Conservation (phyloP, 2,329 filamentous ascomycete species). For the Trichoderma citrinoviride region DNA sequence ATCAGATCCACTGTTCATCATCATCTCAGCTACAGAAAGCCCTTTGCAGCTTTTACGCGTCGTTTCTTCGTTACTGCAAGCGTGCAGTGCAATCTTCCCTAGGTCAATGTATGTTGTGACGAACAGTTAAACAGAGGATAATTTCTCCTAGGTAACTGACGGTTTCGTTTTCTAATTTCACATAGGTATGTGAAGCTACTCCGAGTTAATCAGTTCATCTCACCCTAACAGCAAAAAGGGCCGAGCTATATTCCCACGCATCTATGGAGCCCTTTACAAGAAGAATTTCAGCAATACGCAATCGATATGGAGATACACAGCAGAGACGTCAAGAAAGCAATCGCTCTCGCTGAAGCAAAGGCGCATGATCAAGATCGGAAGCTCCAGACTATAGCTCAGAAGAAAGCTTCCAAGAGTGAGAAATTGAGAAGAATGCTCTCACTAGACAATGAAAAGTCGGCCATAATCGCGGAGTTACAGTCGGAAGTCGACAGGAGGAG, state of each 20-base stretch:
- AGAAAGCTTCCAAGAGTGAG: neutral
- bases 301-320: neutral
- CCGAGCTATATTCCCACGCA: slow-evolving; percentile 15
- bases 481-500: neutral
- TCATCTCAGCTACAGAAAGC: slow-evolving; percentile 36
- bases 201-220: no score
- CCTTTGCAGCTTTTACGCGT: slow-evolving; percentile 37
- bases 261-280: slow-evolving; percentile 31
- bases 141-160: no score
- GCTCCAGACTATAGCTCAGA: slow-evolving; percentile 15
- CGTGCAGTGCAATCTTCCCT: slow-evolving; percentile 31
- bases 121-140: no score
- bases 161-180: no score
- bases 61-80: slow-evolving; percentile 37
- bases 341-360: neutral
- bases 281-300: slow-evolving; percentile 28
- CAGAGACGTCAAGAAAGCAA: neutral
- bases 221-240: neutral
- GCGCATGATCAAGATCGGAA: neutral
- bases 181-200: no score
- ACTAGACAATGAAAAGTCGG: neutral
- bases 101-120: slow-evolving; percentile 27
- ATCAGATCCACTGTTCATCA: slow-evolving; percentile 36
- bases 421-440: neutral
- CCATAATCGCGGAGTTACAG: neutral